A percentile compares a stretch with the other conserved stretches of the same genome.
Evolutionary conservation across 2,329 filamentous ascomycete species (phyloP).

Genomic region (Penicillium griseofulvum): DNA sequence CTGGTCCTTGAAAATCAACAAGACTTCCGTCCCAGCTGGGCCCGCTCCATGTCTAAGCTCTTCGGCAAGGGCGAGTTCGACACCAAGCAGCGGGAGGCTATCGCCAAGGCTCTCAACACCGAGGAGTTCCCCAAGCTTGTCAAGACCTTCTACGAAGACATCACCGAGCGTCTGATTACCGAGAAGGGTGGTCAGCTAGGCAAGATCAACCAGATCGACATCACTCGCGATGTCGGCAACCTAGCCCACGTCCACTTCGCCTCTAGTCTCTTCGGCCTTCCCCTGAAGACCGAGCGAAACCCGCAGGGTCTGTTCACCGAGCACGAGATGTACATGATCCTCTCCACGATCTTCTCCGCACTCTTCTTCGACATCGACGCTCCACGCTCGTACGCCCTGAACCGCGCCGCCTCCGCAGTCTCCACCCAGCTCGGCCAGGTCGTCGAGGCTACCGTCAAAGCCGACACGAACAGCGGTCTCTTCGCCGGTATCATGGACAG

Average conservation of each 20-base stretch:
- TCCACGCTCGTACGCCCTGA: constrained; percentile 64
- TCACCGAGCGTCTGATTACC: constrained; percentile 59
- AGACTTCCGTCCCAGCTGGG: constrained; percentile 66
- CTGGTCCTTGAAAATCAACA: constrained; percentile 60
- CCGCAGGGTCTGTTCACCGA: constrained; percentile 56
- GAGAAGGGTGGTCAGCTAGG: constrained; percentile 65
- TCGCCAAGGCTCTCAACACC: constrained; percentile 59
- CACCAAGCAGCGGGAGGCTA: constrained; percentile 51
- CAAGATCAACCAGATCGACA: constrained; percentile 65
- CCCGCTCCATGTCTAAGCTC: constrained; percentile 61
- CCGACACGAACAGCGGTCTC: constrained; percentile 54
- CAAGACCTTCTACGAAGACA: constrained; percentile 65
- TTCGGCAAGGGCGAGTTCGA: constrained; percentile 58
- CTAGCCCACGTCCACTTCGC: constrained; percentile 57
- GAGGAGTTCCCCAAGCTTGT: constrained; percentile 62
- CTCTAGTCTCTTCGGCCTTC: constrained; percentile 54
- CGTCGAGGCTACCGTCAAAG: constrained; percentile 65
- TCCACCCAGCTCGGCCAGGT: constrained; percentile 59
- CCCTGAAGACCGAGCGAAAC: constrained; percentile 53
- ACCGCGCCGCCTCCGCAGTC: constrained; percentile 57
- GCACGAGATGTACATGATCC: constrained; percentile 57
- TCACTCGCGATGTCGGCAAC: constrained; percentile 60
- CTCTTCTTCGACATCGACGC: constrained; percentile 67
- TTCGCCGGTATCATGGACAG: constrained; percentile 53
- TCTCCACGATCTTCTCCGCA: constrained; percentile 64